phyloP scores from a whole-genome alignment of 2,329 filamentous ascomycete genomes.

The Neofusicoccum parvum region DNA sequence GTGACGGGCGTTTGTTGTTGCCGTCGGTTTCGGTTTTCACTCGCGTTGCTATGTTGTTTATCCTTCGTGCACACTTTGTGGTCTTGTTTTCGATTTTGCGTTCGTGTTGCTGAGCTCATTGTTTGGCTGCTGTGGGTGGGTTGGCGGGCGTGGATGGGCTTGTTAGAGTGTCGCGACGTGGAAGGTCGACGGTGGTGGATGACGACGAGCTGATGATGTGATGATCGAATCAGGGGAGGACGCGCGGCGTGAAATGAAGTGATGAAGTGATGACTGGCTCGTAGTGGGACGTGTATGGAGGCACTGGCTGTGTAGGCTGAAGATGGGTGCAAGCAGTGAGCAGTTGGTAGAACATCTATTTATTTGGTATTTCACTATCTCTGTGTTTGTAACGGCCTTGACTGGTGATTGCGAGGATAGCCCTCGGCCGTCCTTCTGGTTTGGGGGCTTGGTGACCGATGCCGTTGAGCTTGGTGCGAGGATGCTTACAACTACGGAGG shows the following conservation, averaged over 20 bases:
- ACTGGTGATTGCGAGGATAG: too few species aligned
- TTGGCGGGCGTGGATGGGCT: neutral
- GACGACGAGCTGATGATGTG: neutral
- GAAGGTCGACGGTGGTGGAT: neutral
- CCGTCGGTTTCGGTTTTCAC: neutral
- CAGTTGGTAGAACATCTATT: too few species aligned
- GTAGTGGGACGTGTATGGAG: neutral
- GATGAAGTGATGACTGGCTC: neutral
- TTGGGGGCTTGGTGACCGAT: too few species aligned
- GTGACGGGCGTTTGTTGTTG: neutral
- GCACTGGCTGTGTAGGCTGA: neutral
- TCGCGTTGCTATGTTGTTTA: slow-evolving; percentile 1
- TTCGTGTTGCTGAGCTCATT: neutral
- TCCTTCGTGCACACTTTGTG: neutral
- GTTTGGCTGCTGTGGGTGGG: neutral
- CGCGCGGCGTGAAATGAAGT: neutral
- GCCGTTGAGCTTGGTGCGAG: too few species aligned
- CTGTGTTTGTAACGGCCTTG: too few species aligned
- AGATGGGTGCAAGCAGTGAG: neutral
- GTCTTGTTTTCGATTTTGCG: neutral
- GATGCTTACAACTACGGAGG: too few species aligned
- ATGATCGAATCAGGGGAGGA: neutral
- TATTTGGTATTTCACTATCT: too few species aligned
- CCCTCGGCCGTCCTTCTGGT: too few species aligned
- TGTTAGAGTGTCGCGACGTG: neutral